phyloP scores from a whole-genome alignment of 2,329 filamentous ascomycete genomes.

The Harringtonia lauricola region DNA sequence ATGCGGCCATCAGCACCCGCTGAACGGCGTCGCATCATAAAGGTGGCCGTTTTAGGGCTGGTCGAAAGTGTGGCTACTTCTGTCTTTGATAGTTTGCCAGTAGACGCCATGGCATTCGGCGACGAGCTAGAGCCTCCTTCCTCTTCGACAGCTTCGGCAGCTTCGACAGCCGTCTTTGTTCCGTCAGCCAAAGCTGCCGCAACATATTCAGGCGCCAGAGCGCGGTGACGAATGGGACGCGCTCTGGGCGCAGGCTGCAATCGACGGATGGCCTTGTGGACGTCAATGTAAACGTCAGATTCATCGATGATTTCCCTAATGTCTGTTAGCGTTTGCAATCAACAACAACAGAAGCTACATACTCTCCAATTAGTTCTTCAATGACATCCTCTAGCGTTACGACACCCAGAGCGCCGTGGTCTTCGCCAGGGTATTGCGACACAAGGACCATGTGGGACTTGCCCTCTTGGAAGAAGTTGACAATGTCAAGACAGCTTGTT shows the following conservation, averaged over 20 bases:
- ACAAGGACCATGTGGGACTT: slow-evolving; percentile 99
- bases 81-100: not conserved
- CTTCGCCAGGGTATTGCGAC: slow-evolving; percentile 79
- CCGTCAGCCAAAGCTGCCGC: slow-evolving; percentile 10
- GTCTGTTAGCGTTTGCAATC: not conserved
- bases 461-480: slow-evolving; percentile 99
- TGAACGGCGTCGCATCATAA: slow-evolving; percentile 49
- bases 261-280: slow-evolving; percentile 93
- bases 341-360: slow-evolving; percentile 24
- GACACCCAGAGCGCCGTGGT: slow-evolving; percentile 82
- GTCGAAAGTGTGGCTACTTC: slow-evolving; percentile 29
- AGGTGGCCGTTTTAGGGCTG: slow-evolving; percentile 41
- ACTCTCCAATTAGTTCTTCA: slow-evolving; percentile 97
- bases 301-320: slow-evolving; percentile 93
- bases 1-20: slow-evolving; percentile 40
- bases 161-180: slow-evolving; percentile 17
- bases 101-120: slow-evolving; percentile 9
- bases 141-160: slow-evolving; percentile 15
- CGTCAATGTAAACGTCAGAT: slow-evolving; percentile 95
- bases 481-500: slow-evolving; percentile 94
- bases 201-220: slow-evolving; percentile 7
- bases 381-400: slow-evolving; percentile 97
- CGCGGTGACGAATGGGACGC: slow-evolving; percentile 35
- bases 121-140: slow-evolving; percentile 12
- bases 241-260: slow-evolving; percentile 74